phyloP scores from a whole-genome alignment of 2,329 filamentous ascomycete genomes.

The Cordyceps cateniannulata region DNA sequence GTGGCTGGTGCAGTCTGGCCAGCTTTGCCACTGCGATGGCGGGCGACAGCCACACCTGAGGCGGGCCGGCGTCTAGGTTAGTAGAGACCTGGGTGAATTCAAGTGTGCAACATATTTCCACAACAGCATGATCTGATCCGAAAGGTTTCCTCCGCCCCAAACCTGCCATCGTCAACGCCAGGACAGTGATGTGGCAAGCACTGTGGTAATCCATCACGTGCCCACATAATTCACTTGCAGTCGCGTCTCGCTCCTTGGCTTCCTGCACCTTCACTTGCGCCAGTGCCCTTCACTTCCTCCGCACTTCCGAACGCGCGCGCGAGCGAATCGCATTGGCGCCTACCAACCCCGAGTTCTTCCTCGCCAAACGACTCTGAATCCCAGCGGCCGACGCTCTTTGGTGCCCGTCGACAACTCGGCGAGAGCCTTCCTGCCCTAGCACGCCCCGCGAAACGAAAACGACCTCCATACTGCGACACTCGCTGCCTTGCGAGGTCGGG shows the following conservation, averaged over 20 bases:
- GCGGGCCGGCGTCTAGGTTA: too few species aligned
- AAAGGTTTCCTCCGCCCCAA: neutral
- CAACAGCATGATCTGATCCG: neutral
- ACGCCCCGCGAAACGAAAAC: neutral
- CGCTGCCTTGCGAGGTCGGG: neutral
- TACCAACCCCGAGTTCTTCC: neutral
- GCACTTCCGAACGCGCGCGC: neutral
- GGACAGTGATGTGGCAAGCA: neutral
- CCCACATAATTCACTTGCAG: neutral
- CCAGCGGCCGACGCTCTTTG: neutral
- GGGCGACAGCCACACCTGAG: neutral
- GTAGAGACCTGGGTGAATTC: too few species aligned
- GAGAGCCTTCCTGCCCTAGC: neutral
- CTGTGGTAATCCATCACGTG: neutral
- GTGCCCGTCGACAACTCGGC: neutral
- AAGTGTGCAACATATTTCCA: neutral
- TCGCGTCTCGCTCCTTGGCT: neutral
- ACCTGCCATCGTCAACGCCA: conserved; percentile 4
- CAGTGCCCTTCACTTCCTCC: neutral
- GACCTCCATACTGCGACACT: neutral
- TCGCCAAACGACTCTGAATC: neutral
- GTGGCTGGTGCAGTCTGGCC: conserved; percentile 1
- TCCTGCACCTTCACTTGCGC: neutral
- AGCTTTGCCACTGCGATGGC: neutral
- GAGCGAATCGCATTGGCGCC: neutral